These are phyloP conservation scores for Chrysoporthe puriensis DNA, from an alignment of 2,329 filamentous ascomycete genomes.

Conservation along the genomic window DNA sequence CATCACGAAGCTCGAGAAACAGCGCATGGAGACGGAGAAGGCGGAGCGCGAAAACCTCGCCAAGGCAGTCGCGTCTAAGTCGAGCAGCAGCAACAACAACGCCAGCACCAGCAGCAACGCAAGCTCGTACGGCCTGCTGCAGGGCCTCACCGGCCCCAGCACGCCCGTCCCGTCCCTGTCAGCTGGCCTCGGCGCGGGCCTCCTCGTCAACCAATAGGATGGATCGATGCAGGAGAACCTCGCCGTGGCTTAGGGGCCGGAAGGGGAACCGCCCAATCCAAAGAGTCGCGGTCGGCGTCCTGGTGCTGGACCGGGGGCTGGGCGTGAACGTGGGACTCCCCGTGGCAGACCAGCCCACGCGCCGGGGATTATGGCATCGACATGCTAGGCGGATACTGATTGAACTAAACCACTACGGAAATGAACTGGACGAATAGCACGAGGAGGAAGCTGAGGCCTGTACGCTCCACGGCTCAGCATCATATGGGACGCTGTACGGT, in stretches of 20 bases:
- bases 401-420: background rate
- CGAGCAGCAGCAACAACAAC: slow-evolving; percentile 41
- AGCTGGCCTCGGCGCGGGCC: slow-evolving; percentile 19
- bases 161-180: slow-evolving; percentile 23
- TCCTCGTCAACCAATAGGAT: slow-evolving; percentile 24
- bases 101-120: slow-evolving; percentile 33
- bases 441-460: background rate
- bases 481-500: background rate
- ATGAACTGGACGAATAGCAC: background rate
- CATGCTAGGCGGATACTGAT: background rate
- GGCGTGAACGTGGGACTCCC: background rate
- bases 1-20: slow-evolving; percentile 83
- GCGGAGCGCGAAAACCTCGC: slow-evolving; percentile 66
- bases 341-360: background rate
- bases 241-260: background rate
- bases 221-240: slow-evolving; percentile 4
- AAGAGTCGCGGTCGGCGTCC: background rate
- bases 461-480: background rate
- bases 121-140: slow-evolving; percentile 21
- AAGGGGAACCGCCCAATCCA: no score
- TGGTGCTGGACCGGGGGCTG: background rate
- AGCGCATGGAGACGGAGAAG: slow-evolving; percentile 81
- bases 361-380: background rate
- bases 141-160: slow-evolving; percentile 15
- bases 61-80: slow-evolving; percentile 41